Evolutionary conservation across 1,284 basidiomycete genomes (phyloP), one percentile per base, ranked within the genome.

Genomic region (Somion occarium): DNA sequence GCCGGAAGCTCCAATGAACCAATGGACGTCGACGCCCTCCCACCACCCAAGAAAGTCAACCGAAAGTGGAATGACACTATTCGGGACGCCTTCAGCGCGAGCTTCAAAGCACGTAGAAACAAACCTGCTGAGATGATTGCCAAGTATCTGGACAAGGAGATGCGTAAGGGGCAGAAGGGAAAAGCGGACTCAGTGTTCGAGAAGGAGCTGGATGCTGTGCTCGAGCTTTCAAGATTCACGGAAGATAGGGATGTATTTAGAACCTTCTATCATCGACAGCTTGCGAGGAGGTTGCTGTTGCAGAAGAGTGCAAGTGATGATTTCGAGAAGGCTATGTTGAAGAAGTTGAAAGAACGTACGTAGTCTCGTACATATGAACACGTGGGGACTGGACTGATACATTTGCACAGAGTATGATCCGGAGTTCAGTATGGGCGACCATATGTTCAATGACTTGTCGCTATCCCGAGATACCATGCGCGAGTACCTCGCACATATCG

Each of bases 61-160:
- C 66, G 73, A 47, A 73, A 78, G 2, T 85, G 86, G 59, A 55
- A 69, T 4, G 83, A 85, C 52, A 83, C 83, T 2, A 69, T 85
- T n/a, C 70, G 69, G 1, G 86, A 91, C 53, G 90, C 88, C 0
- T 95, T 97, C 69, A 75, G 83, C n/a, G 70, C 68, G 12, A 93
- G 91, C 30, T 88, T 98, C 73, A 89, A 88, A 62, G 77, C 80
- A 22, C 79, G 94, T 20, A 83, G 85, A 50, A 89, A 86, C 63
- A 94, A 91, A 57, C 93, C 93, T 3, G 95, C 96, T 0, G 95
- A 98, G 69, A 87, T 95, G 80, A 90, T 97, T 52, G 96, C 97
- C 11, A 94, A 93, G 64, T 84, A 91, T 64, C 74, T 98, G 38
- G 95, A 98, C 67, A 78, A 76, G 43, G 81, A 88, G 37, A 88